Conservation (phyloP, 371 early-diverging fungal species). For the Blastocladiella emersonii region DNA sequence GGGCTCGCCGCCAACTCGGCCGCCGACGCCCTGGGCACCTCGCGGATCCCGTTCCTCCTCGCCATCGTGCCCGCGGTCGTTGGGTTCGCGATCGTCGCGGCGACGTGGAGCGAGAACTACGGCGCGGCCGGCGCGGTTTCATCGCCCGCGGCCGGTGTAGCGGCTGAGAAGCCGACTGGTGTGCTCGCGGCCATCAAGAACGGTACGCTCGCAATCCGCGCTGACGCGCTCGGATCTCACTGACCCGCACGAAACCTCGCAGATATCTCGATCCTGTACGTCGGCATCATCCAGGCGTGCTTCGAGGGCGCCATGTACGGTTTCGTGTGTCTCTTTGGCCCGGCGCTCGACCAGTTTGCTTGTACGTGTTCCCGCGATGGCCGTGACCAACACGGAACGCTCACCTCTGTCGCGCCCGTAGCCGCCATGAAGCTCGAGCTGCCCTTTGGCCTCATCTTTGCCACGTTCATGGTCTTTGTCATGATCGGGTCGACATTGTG, state of each 20-base stretch:
- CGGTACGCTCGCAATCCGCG: conserved; percentile 4
- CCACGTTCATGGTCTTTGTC: conserved; percentile 27
- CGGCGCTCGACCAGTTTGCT: conserved; percentile 16
- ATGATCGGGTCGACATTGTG: conserved; percentile 25
- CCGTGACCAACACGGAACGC: not conserved
- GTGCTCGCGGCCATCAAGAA: conserved; percentile 6
- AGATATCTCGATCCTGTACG: conserved; percentile 16
- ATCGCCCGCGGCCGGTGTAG: no score
- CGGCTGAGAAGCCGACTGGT: no score
- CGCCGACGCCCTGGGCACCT: conserved; percentile 12
- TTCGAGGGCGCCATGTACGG: conserved; percentile 33
- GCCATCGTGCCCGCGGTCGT: conserved; percentile 13
- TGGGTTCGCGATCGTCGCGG: conserved; percentile 12
- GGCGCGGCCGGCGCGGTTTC: no score
- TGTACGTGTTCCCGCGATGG: not conserved
- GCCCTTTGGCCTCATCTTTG: conserved; percentile 29
- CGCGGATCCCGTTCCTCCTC: conserved; percentile 19
- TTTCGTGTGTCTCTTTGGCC: conserved; percentile 29
- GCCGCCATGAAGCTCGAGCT: conserved; percentile 4
- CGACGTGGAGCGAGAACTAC: conserved; percentile 29
- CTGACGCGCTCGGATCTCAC: no score
- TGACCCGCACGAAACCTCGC: not conserved
- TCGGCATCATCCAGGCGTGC: conserved; percentile 25
- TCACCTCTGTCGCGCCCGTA: not conserved
- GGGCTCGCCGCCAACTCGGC: conserved; percentile 19